Evolutionary conservation across 139 green algal genomes (phyloP).

Genomic region (Pleodorina starrii): DNA sequence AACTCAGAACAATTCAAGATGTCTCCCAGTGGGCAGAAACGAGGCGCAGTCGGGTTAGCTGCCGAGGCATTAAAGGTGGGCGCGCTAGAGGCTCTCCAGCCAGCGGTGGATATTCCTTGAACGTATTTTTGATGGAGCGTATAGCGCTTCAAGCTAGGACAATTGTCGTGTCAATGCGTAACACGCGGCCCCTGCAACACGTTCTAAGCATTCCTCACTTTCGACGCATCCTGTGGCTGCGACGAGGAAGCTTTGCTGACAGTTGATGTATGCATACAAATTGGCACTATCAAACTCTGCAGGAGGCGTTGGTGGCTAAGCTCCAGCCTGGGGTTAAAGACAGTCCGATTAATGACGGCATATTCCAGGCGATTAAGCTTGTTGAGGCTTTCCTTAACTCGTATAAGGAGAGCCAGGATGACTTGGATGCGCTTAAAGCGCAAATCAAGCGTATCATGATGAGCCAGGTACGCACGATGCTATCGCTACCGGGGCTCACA

Average conservation of each 20-base stretch:
- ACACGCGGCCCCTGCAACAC: background rate
- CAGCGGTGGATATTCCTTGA: background rate
- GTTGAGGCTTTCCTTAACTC: constrained; percentile 9
- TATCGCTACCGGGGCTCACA: background rate
- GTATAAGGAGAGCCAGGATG: background rate
- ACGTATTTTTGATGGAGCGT: background rate
- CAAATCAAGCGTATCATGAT: constrained; percentile 30
- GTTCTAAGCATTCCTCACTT: background rate
- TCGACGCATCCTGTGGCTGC: too few species aligned
- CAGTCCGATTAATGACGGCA: constrained; percentile 25
- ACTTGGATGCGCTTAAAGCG: background rate
- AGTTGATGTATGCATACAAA: background rate
- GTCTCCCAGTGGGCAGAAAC: background rate
- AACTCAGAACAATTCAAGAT: background rate
- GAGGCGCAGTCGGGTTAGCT: constrained; percentile 9
- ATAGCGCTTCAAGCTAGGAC: background rate
- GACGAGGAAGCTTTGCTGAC: too few species aligned
- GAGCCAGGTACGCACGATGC: background rate
- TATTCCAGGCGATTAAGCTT: constrained; percentile 15
- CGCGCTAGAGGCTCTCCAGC: background rate
- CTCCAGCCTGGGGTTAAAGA: constrained; percentile 25
- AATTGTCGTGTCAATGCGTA: background rate
- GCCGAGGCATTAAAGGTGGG: constrained; percentile 29
- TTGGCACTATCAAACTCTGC: background rate
- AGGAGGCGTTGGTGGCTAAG: constrained; percentile 24